Evolutionary conservation across 129 eudicot species (phyloP).

Genomic region (Helianthus annuus): DNA sequence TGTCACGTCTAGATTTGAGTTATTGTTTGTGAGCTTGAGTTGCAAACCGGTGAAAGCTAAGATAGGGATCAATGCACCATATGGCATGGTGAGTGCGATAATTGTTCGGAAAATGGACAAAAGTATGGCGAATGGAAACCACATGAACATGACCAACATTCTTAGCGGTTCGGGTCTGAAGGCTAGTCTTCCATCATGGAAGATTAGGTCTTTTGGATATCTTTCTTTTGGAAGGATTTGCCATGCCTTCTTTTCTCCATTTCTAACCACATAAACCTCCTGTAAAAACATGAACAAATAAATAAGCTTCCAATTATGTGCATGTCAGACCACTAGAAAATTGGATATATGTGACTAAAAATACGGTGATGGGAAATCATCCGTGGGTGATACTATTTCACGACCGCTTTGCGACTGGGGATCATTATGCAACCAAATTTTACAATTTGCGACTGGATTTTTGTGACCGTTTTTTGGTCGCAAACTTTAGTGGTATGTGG

Average conservation of each 20-base stretch:
- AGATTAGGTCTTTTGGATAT: slow-evolving; percentile 61
- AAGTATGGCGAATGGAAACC: slow-evolving; percentile 54
- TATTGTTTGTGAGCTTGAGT: slow-evolving; percentile 29
- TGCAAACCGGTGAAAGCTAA: slow-evolving; percentile 43
- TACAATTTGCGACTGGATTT: no score
- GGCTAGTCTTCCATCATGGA: slow-evolving; percentile 80
- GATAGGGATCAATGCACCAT: slow-evolving; percentile 24
- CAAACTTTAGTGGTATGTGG: no score
- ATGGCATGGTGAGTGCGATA: slow-evolving; percentile 39
- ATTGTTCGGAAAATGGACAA: slow-evolving; percentile 43
- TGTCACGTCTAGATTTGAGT: not conserved
- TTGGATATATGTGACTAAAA: no score
- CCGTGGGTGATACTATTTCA: no score
- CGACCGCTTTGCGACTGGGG: no score
- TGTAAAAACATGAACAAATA: not conserved
- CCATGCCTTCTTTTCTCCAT: slow-evolving; percentile 44
- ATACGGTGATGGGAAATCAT: no score
- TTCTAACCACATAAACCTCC: slow-evolving; percentile 37
- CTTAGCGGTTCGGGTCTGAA: slow-evolving; percentile 52
- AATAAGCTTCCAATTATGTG: no score
- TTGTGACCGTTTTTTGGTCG: no score
- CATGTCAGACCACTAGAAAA: no score
- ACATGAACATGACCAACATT: slow-evolving; percentile 49
- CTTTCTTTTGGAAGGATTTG: slow-evolving; percentile 42
- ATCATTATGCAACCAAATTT: no score